Evolutionary conservation across 805 yeast species (phyloP), one percentile per base, ranked within the genome.

Genomic region (Cephaloascus albidus): DNA sequence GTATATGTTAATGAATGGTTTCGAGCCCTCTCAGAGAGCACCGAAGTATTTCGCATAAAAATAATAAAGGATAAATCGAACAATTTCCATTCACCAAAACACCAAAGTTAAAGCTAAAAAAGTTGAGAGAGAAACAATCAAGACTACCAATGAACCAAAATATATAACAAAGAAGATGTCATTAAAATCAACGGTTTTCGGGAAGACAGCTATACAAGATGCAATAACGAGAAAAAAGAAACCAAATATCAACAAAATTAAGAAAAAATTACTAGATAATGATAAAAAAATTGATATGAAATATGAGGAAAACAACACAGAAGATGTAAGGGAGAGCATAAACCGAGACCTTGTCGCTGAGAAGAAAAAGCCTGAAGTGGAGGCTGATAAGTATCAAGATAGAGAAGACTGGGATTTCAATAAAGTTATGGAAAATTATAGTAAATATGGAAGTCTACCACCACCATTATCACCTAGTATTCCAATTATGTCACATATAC

Each of bases 381-480:
- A 20, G n/a, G 28, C 28, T 23, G n/a, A n/a, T n/a, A n/a, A n/a
- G n/a, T n/a, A n/a, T n/a, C n/a, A n/a, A n/a, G 28, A 23, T 12
- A 23, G 28, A 23, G 28, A 16, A n/a, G 39, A 47, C 10, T 55
- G 60, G 60, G 54, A 52, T 39, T 42, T 55, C 36, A 58, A 55
- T 38, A 59, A 55, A 14, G 42, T 55, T 46, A 40, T 55, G 35
- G 19, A 49, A 34, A 43, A 50, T 19, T 55, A 55, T 41, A 46
- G 50, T 10, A 47, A 54, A n/a, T 43, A 46, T 10, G 60, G 60
- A 5, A 23, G 39, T 4, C 46, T 55, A 26, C 60, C 60, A 15
- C 49, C 54, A 3, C 50, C 48, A 10, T 50, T 55, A 10, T 52
- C 57, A 15, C 60, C 60, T 8, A 53, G 52, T 3, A 42, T 55